Evolutionary conservation across 352 stramenopile genomes (phyloP).

Genomic region (Globisporangium rhizosaccharum): DNA sequence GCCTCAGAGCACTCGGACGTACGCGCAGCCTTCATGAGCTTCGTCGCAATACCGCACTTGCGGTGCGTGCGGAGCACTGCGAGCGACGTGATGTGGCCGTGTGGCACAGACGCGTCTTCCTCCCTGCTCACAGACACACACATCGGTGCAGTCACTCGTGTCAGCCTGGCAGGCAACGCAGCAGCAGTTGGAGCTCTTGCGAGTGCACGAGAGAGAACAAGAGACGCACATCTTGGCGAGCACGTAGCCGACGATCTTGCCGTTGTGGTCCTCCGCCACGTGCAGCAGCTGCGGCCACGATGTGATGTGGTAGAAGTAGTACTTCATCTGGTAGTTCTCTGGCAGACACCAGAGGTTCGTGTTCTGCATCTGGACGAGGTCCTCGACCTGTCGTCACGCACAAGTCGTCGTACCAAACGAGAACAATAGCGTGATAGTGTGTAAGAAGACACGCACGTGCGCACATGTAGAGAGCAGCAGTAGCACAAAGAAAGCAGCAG

Average conservation of each 20-base stretch:
- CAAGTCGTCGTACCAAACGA: neutral
- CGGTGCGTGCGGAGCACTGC: constrained; percentile 96
- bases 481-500: too few relatives aligned
- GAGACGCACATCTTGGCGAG: constrained; percentile 97
- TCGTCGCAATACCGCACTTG: constrained; percentile 96
- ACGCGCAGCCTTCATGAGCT: constrained; percentile 95
- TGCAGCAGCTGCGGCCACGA: constrained; percentile 99
- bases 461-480: too few relatives aligned
- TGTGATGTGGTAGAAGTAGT: constrained; percentile 99
- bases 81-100: constrained; percentile 99
- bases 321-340: constrained; percentile 99
- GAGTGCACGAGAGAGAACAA: neutral
- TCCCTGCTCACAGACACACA: constrained; percentile 27
- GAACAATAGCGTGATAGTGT: neutral
- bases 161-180: too few relatives aligned
- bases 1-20: constrained; percentile 9
- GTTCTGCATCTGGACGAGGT: constrained; percentile 98
- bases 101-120: constrained; percentile 81
- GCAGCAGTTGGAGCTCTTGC: neutral
- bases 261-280: constrained; percentile 96
- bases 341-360: constrained; percentile 99
- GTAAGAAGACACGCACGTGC: too few relatives aligned
- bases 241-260: constrained; percentile 99
- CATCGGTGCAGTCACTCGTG: neutral
- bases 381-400: constrained; percentile 56